Percentiles rank a stretch among this genome's conserved stretches.
phyloP scores from a whole-genome alignment of 371 early-diverging fungal species.

The Mortierella sp. region DNA sequence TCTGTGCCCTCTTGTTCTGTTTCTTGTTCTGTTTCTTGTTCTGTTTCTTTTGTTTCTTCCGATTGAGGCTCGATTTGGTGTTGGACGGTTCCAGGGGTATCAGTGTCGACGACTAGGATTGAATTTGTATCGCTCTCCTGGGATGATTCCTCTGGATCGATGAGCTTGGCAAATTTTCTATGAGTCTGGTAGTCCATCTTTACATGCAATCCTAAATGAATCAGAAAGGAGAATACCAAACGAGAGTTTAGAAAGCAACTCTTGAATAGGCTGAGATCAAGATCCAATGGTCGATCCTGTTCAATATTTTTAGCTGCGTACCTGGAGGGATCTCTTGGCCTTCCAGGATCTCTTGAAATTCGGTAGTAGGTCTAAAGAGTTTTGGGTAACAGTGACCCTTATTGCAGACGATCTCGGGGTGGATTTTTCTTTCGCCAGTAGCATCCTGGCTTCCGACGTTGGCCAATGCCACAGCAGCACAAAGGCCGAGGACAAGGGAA shows the following conservation, averaged over 20 bases:
- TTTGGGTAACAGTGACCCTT: slow-evolving; percentile 60
- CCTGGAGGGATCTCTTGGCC: slow-evolving; percentile 67
- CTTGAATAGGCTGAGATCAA: not conserved
- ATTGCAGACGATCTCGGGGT: slow-evolving; percentile 30
- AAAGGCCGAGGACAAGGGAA: slow-evolving; percentile 45
- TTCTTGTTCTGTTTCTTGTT: slow-evolving; percentile 26
- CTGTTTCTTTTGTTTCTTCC: slow-evolving; percentile 7
- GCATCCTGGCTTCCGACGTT: slow-evolving; percentile 28
- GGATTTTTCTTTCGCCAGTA: slow-evolving; percentile 9
- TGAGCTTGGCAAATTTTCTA: slow-evolving; percentile 60
- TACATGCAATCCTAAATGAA: slow-evolving; percentile 59
- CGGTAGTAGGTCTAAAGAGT: slow-evolving; percentile 60
- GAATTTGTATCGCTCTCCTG: slow-evolving; percentile 20
- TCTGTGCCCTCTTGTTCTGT: slow-evolving; percentile 2
- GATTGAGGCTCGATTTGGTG: slow-evolving; percentile 8
- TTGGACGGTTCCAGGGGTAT: slow-evolving; percentile 33
- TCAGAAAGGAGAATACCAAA: not conserved
- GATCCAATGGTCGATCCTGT: not conserved
- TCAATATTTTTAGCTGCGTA: slow-evolving; percentile 10
- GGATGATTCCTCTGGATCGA: slow-evolving; percentile 32
- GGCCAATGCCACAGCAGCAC: slow-evolving; percentile 41
- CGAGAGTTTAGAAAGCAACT: not conserved
- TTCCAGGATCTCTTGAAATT: slow-evolving; percentile 60
- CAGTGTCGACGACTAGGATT: slow-evolving; percentile 43
- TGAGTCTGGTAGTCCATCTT: slow-evolving; percentile 66